These are phyloP conservation scores for Tetrapisispora pingtungensis DNA, from an alignment of 805 yeast species.

Conservation along the genomic window DNA sequence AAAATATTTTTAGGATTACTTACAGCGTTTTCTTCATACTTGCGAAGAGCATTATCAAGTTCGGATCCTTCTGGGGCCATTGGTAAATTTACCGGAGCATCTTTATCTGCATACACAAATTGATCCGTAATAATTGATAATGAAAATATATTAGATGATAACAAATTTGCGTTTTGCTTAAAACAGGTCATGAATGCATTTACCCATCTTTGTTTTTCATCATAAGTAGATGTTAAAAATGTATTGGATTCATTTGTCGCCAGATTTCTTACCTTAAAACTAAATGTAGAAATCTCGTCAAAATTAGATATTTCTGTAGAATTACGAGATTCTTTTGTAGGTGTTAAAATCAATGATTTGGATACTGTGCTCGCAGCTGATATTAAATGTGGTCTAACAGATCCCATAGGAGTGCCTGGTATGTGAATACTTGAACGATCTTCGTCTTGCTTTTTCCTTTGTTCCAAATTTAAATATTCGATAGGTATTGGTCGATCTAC, in stretches of 20 bases:
- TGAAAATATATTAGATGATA: slow-evolving; percentile 40
- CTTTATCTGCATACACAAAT: slow-evolving; percentile 55
- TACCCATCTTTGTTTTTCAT: slow-evolving; percentile 53
- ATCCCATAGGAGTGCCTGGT: slow-evolving; percentile 12
- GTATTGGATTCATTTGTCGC: slow-evolving; percentile 48
- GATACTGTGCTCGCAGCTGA: slow-evolving; percentile 17
- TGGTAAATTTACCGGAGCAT: slow-evolving; percentile 42
- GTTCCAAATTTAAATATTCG: slow-evolving; percentile 46
- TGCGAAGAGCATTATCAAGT: slow-evolving; percentile 33
- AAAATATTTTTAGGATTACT: neutral
- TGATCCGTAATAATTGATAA: slow-evolving; percentile 45
- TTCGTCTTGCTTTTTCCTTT: slow-evolving; percentile 22
- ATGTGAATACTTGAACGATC: slow-evolving; percentile 2
- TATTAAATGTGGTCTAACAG: slow-evolving; percentile 16
- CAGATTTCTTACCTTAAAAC: slow-evolving; percentile 48
- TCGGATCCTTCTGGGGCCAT: slow-evolving; percentile 44
- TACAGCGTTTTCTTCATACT: slow-evolving; percentile 17
- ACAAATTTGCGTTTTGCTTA: slow-evolving; percentile 28
- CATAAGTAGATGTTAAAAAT: slow-evolving; percentile 36
- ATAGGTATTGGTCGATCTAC: slow-evolving; percentile 53
- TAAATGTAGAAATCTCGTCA: slow-evolving; percentile 10
- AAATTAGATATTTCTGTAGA: slow-evolving; percentile 12
- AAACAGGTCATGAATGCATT: slow-evolving; percentile 40
- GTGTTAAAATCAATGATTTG: slow-evolving; percentile 7
- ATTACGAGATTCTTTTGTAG: neutral